A percentile compares a stretch with the other conserved stretches of the same genome.
phyloP scores from a whole-genome alignment of 2,329 filamentous ascomycete species.

The Paraphoma sp. region DNA sequence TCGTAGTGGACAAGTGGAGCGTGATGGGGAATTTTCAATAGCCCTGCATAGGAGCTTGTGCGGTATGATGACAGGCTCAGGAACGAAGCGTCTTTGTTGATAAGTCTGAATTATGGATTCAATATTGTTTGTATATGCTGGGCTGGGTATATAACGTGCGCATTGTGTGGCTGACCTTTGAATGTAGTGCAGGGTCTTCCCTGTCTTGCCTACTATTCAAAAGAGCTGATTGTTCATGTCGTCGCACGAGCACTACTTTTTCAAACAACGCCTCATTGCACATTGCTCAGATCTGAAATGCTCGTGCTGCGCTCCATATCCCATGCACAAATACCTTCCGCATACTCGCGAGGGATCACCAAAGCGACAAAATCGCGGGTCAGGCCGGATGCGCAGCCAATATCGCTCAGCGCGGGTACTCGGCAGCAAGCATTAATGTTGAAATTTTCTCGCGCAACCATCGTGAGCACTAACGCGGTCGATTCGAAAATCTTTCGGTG shows the following conservation, averaged over 20 bases:
- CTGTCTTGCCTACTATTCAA: background rate
- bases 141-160: background rate
- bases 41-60: background rate
- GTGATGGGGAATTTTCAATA: background rate
- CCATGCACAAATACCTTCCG: background rate
- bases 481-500: background rate
- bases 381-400: slow-evolving; percentile 1
- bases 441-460: background rate
- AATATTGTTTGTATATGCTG: too few relatives aligned
- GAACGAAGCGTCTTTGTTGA: background rate
- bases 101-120: background rate
- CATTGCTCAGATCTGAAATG: too few relatives aligned
- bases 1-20: background rate
- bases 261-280: background rate
- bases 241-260: background rate
- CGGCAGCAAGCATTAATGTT: background rate
- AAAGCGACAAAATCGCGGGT: background rate
- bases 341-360: background rate
- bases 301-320: too few relatives aligned
- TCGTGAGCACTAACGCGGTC: background rate
- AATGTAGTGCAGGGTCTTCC: background rate
- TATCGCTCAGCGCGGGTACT: background rate
- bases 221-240: background rate
- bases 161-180: background rate
- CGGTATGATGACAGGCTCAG: background rate